Percentiles rank a stretch among this genome's conserved stretches.
Evolutionary conservation across 257 asterid genomes (phyloP).

Genomic region (Solanum sitiens): DNA sequence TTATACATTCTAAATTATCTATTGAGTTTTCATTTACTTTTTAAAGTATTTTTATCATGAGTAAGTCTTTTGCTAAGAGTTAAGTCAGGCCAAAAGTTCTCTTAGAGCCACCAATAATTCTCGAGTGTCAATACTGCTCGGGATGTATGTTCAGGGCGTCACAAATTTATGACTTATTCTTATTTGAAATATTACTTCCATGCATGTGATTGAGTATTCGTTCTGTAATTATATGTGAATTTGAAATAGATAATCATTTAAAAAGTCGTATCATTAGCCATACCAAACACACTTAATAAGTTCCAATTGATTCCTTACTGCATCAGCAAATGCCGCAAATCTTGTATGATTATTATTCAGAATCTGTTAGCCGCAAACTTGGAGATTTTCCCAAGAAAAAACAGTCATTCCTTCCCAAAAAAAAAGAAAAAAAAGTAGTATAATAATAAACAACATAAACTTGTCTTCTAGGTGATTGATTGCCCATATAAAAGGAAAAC

Average conservation of each 20-base stretch:
- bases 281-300: neutral
- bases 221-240: too few species aligned
- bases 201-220: too few species aligned
- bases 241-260: neutral
- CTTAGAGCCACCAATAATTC: too few species aligned
- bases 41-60: too few species aligned
- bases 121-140: too few species aligned
- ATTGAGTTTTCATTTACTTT: too few species aligned
- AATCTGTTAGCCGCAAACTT: neutral
- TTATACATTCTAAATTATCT: too few species aligned
- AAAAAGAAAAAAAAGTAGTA: too few species aligned
- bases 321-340: neutral
- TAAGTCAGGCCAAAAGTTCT: fast-evolving
- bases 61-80: too few species aligned
- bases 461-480: neutral
- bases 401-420: neutral
- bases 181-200: too few species aligned
- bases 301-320: neutral
- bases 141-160: too few species aligned
- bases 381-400: neutral
- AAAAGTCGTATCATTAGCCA: neutral
- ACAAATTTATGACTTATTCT: too few species aligned
- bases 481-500: neutral
- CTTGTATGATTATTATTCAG: neutral
- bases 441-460: neutral